A percentile compares a stretch with the other conserved stretches of the same genome.
These are phyloP conservation scores for Filobasidium floriforme DNA, from an alignment of 768 basidiomycete genomes.

Conservation along the genomic window DNA sequence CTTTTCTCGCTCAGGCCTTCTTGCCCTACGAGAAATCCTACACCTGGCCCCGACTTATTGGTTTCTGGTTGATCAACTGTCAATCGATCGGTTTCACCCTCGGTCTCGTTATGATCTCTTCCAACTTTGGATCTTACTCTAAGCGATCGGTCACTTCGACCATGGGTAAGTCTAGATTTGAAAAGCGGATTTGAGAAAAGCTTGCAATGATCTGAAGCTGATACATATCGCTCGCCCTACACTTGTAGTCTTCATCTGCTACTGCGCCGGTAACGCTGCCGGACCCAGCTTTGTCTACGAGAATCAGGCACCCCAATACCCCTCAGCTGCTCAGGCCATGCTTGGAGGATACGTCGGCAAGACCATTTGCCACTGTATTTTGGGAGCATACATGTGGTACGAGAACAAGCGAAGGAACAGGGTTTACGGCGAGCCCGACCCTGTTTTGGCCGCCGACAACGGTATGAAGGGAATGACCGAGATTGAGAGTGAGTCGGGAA, in stretches of 20 bases:
- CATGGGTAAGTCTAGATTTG: constrained; percentile 15
- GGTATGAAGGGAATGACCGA: constrained; percentile 45
- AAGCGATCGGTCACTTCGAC: constrained; percentile 24
- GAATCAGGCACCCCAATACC: constrained; percentile 38
- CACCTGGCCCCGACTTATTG: constrained; percentile 41
- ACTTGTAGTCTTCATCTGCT: constrained; percentile 41
- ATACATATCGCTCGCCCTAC: constrained; percentile 28
- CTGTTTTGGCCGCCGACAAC: constrained; percentile 36
- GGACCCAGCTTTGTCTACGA: constrained; percentile 24
- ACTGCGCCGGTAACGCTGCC: constrained; percentile 38
- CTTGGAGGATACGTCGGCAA: constrained; percentile 38
- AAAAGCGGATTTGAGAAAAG: background rate
- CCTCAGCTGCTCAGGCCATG: constrained; percentile 38
- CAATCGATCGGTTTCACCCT: constrained; percentile 44
- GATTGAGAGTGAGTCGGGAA: constrained; percentile 23
- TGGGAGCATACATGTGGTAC: constrained; percentile 37
- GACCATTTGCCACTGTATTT: constrained; percentile 30
- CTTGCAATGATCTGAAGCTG: background rate
- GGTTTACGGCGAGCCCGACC: constrained; percentile 38
- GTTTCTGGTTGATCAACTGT: constrained; percentile 40
- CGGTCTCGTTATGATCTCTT: constrained; percentile 45
- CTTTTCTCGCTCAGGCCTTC: constrained; percentile 23
- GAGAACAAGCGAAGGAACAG: constrained; percentile 39
- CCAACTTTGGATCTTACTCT: constrained; percentile 41
- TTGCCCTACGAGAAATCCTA: constrained; percentile 33